These are phyloP conservation scores for Sphagnum tenellum DNA, from an alignment of 225 moss, liverwort and hornwort genomes.

Conservation along the genomic window DNA sequence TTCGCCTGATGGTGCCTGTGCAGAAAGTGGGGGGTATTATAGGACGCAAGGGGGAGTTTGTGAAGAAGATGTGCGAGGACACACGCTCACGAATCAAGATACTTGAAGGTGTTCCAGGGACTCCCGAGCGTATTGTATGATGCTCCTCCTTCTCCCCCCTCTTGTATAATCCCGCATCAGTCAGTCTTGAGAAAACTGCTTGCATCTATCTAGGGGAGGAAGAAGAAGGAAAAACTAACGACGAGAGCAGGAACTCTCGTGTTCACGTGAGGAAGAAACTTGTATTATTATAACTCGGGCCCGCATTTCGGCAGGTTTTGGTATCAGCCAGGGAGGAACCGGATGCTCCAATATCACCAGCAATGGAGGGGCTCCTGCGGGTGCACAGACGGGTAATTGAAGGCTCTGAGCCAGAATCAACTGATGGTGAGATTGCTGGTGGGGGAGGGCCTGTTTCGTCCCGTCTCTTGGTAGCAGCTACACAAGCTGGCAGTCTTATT, in stretches of 20 bases:
- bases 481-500: conserved; percentile 98
- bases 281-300: no score
- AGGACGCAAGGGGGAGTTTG: conserved; percentile 96
- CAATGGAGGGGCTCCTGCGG: conserved; percentile 97
- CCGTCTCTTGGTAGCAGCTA: conserved; percentile 92
- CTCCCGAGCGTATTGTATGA: conserved; percentile 95
- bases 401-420: conserved; percentile 78
- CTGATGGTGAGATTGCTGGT: conserved; percentile 75
- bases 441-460: conserved; percentile 86
- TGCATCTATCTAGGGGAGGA: no score
- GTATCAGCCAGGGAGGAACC: conserved; percentile 98
- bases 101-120: conserved; percentile 96
- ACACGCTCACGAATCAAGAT: conserved; percentile 97
- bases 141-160: not conserved
- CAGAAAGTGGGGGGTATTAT: conserved; percentile 98
- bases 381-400: conserved; percentile 96
- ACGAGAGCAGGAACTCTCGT: no score
- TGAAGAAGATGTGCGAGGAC: conserved; percentile 99
- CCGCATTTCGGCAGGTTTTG: conserved; percentile 45
- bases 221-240: no score
- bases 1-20: conserved; percentile 85
- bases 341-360: conserved; percentile 76
- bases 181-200: no score
- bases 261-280: no score
- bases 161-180: no score